These are phyloP conservation scores for Cladophialophora immunda DNA, from an alignment of 2,329 filamentous ascomycete species.

Conservation along the genomic window DNA sequence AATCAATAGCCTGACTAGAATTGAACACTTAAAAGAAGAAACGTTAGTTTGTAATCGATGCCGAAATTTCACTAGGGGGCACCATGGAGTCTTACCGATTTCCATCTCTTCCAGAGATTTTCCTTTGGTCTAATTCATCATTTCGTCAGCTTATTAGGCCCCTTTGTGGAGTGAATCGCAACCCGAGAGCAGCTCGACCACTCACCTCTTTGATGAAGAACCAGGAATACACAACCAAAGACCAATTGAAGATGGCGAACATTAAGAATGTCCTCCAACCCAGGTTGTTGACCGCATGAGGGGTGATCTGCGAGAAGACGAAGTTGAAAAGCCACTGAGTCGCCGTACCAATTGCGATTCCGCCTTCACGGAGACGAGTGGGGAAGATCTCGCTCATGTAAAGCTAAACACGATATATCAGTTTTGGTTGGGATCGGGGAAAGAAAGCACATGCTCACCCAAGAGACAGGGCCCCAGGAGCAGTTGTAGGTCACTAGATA, in stretches of 20 bases:
- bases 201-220: conserved; percentile 49
- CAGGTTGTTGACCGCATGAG: conserved; percentile 54
- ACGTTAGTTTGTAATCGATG: no score
- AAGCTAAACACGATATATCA: conserved; percentile 48
- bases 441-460: conserved; percentile 42
- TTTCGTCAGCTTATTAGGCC: background rate
- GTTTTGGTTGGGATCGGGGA: no score
- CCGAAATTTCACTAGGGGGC: no score
- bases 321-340: conserved; percentile 53
- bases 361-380: conserved; percentile 49
- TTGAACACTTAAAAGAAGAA: no score
- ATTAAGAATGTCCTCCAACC: conserved; percentile 60
- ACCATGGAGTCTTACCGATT: no score
- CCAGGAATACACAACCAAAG: conserved; percentile 54
- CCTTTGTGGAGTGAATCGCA: background rate
- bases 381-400: conserved; percentile 50
- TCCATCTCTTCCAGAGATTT: conserved; percentile 18
- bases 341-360: conserved; percentile 49
- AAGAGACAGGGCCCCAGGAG: conserved; percentile 49
- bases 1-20: no score
- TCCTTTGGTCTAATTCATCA: conserved; percentile 7
- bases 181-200: background rate
- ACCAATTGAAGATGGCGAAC: conserved; percentile 59
- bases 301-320: conserved; percentile 50
- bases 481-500: conserved; percentile 47